Percentiles rank a stretch among this genome's conserved stretches.
Evolutionary conservation across 192 early-diverging fungal species (phyloP).

Genomic region (Coemansia sp.): DNA sequence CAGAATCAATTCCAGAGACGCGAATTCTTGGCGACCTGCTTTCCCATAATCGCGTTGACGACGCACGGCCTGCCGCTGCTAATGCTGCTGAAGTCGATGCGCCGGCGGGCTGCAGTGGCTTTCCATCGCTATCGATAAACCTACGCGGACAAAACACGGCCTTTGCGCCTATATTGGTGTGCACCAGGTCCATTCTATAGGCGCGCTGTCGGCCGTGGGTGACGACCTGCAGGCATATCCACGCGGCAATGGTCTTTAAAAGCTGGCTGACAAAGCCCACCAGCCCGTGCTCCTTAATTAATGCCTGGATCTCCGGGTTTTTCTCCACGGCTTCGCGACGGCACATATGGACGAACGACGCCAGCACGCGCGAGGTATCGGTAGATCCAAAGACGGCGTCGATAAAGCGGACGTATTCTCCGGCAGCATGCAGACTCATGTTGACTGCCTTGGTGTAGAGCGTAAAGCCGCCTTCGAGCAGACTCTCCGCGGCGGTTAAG

Average conservation of each 20-base stretch:
- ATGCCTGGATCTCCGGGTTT: slow-evolving; percentile 60
- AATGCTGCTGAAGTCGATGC: background rate
- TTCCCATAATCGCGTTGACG: background rate
- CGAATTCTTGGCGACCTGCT: slow-evolving; percentile 9
- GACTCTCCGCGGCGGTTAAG: slow-evolving; percentile 32
- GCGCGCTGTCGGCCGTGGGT: slow-evolving; percentile 59
- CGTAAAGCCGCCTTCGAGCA: slow-evolving; percentile 67
- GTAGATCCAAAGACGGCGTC: slow-evolving; percentile 95
- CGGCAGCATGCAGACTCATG: slow-evolving; percentile 66
- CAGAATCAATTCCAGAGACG: background rate
- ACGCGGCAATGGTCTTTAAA: slow-evolving; percentile 81
- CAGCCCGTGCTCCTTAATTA: slow-evolving; percentile 58
- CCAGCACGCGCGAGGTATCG: slow-evolving; percentile 85
- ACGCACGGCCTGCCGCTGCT: background rate
- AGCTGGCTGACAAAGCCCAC: slow-evolving; percentile 69
- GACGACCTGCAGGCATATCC: slow-evolving; percentile 79
- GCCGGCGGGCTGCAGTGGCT: slow-evolving; percentile 12
- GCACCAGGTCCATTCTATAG: slow-evolving; percentile 49
- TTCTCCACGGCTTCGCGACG: slow-evolving; percentile 68
- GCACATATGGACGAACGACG: slow-evolving; percentile 75
- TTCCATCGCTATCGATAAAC: slow-evolving; percentile 38
- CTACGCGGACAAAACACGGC: slow-evolving; percentile 38
- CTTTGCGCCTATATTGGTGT: slow-evolving; percentile 25
- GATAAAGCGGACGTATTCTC: slow-evolving; percentile 85
- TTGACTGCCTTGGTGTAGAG: slow-evolving; percentile 73